phyloP scores from a whole-genome alignment of 441 rosid genomes.

The Eutrema salsugineum region DNA sequence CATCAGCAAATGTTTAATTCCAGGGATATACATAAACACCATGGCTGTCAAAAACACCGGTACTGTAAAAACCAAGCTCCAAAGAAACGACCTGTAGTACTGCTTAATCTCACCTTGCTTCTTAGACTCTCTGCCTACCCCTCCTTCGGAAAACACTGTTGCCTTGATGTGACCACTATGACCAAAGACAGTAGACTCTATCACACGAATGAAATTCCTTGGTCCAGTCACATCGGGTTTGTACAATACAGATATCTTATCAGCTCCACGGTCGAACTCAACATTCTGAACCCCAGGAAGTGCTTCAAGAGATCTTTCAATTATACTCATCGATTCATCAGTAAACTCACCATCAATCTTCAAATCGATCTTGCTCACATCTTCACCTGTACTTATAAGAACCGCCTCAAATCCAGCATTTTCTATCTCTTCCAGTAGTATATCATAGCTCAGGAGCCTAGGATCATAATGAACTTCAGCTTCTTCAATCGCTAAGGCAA shows the following conservation, averaged over 20 bases:
- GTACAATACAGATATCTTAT: slow-evolving; percentile 56
- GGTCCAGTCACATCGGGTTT: slow-evolving; percentile 81
- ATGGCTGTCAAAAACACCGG: slow-evolving; percentile 82
- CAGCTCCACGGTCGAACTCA: slow-evolving; percentile 35
- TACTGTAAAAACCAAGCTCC: slow-evolving; percentile 85
- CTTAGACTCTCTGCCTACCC: slow-evolving; percentile 48
- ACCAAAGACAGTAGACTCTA: slow-evolving; percentile 67
- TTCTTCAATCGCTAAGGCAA: slow-evolving; percentile 89
- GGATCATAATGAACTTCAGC: slow-evolving; percentile 77
- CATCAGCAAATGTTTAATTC: slow-evolving; percentile 51
- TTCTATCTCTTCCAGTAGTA: slow-evolving; percentile 46
- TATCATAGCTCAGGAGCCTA: slow-evolving; percentile 32
- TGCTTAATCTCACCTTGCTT: slow-evolving; percentile 63
- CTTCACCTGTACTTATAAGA: slow-evolving; percentile 70
- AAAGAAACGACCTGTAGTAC: slow-evolving; percentile 52
- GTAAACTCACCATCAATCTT: slow-evolving; percentile 63
- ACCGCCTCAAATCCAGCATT: slow-evolving; percentile 72
- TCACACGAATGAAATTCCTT: slow-evolving; percentile 60
- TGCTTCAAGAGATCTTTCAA: slow-evolving; percentile 65
- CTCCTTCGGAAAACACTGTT: slow-evolving; percentile 54
- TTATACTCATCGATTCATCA: slow-evolving; percentile 38
- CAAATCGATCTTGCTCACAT: slow-evolving; percentile 66
- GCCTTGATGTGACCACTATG: slow-evolving; percentile 52
- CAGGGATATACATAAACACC: slow-evolving; percentile 83
- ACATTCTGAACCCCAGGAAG: slow-evolving; percentile 74